Evolutionary conservation across 169 alveolate genomes (phyloP).

Genomic region (Babesia gibsoni): DNA sequence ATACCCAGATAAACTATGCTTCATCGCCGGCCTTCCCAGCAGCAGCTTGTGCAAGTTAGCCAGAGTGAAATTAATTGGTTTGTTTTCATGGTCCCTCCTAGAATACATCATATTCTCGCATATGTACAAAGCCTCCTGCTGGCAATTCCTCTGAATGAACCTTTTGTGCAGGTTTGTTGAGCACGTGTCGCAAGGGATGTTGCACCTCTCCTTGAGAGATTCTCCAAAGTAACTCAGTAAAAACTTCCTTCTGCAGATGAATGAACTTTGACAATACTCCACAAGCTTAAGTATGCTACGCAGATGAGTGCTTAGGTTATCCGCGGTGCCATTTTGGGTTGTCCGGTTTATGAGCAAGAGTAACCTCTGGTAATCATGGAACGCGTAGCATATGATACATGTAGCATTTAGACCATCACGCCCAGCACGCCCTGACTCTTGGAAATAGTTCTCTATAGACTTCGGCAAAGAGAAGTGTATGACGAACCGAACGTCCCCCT

Average conservation of each 20-base stretch:
- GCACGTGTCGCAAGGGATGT: conserved; percentile 69
- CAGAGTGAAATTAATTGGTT: conserved; percentile 18
- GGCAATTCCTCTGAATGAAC: conserved; percentile 24
- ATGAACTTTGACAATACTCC: conserved; percentile 82
- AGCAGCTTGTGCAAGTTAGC: conserved; percentile 45
- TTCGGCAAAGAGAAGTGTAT: conserved; percentile 96
- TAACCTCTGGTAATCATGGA: conserved; percentile 68
- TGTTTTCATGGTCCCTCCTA: background rate
- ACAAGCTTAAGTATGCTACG: conserved; percentile 64
- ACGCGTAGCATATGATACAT: conserved; percentile 73
- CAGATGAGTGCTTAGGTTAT: background rate
- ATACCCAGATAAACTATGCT: conserved; percentile 33
- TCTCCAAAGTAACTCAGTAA: conserved; percentile 83
- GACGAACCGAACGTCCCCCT: conserved; percentile 96
- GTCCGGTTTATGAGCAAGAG: conserved; percentile 55
- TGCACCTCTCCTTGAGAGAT: conserved; percentile 72
- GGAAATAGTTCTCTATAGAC: conserved; percentile 94
- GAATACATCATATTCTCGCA: conserved; percentile 7
- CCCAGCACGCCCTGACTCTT: conserved; percentile 98
- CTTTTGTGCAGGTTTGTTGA: background rate
- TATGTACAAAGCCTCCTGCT: conserved; percentile 23
- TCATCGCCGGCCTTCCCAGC: background rate
- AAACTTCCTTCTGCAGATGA: conserved; percentile 78
- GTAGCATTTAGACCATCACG: conserved; percentile 81
- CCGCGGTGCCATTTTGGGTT: conserved; percentile 6